Evolutionary conservation across 2,329 filamentous ascomycete genomes (phyloP), one percentile per base, ranked within the genome.

Genomic region (Rachicladosporium sp.): DNA sequence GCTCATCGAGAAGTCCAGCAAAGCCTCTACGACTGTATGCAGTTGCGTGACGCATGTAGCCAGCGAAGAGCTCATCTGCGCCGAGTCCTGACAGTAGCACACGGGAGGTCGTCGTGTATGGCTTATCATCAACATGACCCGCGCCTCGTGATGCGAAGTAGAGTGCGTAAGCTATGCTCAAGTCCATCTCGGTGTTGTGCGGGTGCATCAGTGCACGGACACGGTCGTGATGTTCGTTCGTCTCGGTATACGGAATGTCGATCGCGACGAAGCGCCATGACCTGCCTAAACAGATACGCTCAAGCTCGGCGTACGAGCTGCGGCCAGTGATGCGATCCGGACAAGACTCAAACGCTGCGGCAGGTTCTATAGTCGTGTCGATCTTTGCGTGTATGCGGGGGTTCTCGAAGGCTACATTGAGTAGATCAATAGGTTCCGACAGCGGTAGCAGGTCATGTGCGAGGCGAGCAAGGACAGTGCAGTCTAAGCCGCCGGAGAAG

Each of bases 321-420:
- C 86, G 77, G 15, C 86, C 91, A 0, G 91, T 98, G 33, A 85
- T 70, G 41, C 93, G 80, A 61, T 98, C 91, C 0, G 91, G 91
- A 49, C 91, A 98, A 15, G 75, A 69, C 60, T 94, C 87, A 53
- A 84, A 96, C 0, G 78, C 58, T 33, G 48, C 43, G 10, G 40
- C 43, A 10, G 36, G 21, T 5, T 53, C 55, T n/a, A 41, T 40
- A 12, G 45, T 44, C 1, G 56, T 51, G 31, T 56, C 44, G 49
- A 40, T 40, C 37, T 47, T 31, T 50, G 59, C 53, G 51, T 76
- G 50, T 48, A 77, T 43, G 71, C 78, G 47, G 80, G 88, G 89
- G 48, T 98, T 98, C 59, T 98, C 85, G 53, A 98, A 98, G 0
- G 89, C 91, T 34, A 98, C 89, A 49, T 98, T 98, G 46, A 98